Base-by-base conservation (phyloP, 225 moss, liverwort and hornwort genomes). In the Sphagnum tenellum region DNA sequence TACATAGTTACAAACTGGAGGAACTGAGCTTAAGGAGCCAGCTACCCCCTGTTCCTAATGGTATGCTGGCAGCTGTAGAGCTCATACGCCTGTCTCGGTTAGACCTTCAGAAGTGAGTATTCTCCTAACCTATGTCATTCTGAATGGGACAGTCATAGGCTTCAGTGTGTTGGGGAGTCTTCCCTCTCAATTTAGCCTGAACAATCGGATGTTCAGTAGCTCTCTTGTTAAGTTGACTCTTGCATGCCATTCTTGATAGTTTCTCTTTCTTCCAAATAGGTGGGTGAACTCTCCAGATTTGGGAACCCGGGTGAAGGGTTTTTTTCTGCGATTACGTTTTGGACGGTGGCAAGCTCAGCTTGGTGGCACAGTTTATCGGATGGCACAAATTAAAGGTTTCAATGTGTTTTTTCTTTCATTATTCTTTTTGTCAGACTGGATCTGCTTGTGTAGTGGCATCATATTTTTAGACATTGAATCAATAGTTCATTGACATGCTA, bases 1-100 rank as follows among this genome's bases (percentile, higher is more conserved):
- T 29, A 12, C 12, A 14, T 9, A 58, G 5, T 6, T n/a, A 50
- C 8, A 49, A 29, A 8, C 4, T 4, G n/a, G 46, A 7, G 4
- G 13, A 14, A 13, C 11, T 29, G 3, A 29, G 13, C 51, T 47
- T 12, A n/a, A 49, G 64, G 46, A 44, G 13, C 44, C 12, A 13
- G 4, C 9, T 52, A 5, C 54, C 44, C 53, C 65, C 13, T 44
- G 45, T 65, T 44, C 65, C 65, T 4, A 9, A 45, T 4, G 65
- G 65, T 9, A 65, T 65, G 65, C 49, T 65, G 44, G 65, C 65
- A 53, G 65, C 65, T 44, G 13, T 65, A 54, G 65, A 65, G 65
- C 65, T 12, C 29, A 65, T 65, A 12, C 54, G 65, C 5, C 44
- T 65, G 4, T 65, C 65, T 55, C 65, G 65, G 29, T 54, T 54